phyloP scores from a whole-genome alignment of 257 asterid genomes.

The Solanum ossicruentum region DNA sequence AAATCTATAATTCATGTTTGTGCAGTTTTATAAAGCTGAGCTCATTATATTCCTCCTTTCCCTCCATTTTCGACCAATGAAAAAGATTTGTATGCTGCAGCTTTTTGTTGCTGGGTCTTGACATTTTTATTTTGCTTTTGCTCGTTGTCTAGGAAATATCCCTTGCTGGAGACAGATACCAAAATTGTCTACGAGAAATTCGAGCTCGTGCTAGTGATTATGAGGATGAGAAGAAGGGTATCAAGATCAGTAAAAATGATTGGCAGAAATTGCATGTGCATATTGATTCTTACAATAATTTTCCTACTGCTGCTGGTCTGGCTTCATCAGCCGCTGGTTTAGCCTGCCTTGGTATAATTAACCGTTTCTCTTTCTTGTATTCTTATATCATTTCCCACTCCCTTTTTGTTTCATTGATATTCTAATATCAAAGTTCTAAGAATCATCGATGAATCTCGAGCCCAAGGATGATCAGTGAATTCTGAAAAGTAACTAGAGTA shows the following conservation, averaged over 20 bases:
- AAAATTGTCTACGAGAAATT: conserved; percentile 82
- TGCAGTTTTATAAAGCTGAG: neutral
- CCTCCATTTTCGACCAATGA: neutral
- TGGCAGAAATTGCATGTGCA: conserved; percentile 87
- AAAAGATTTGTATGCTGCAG: neutral
- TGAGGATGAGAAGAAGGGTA: conserved; percentile 82
- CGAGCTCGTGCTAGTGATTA: conserved; percentile 80
- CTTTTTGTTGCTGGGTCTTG: neutral
- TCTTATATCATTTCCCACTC: neutral
- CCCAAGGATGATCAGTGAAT: neutral
- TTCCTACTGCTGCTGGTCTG: conserved; percentile 99
- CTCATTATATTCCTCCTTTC: neutral
- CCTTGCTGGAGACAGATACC: conserved; percentile 84
- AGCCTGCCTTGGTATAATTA: conserved; percentile 81
- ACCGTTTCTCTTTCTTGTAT: neutral
- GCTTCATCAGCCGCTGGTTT: conserved; percentile 99
- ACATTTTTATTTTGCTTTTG: neutral
- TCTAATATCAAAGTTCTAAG: neutral
- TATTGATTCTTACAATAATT: conserved; percentile 85
- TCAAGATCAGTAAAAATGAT: conserved; percentile 67
- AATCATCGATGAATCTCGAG: neutral
- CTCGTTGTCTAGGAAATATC: conserved; percentile 75
- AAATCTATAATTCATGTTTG: neutral
- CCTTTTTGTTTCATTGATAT: neutral
- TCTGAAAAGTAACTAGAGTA: neutral